Conservation (phyloP, 1,284 basidiomycete genomes). For the Puccinia coronata region DNA sequence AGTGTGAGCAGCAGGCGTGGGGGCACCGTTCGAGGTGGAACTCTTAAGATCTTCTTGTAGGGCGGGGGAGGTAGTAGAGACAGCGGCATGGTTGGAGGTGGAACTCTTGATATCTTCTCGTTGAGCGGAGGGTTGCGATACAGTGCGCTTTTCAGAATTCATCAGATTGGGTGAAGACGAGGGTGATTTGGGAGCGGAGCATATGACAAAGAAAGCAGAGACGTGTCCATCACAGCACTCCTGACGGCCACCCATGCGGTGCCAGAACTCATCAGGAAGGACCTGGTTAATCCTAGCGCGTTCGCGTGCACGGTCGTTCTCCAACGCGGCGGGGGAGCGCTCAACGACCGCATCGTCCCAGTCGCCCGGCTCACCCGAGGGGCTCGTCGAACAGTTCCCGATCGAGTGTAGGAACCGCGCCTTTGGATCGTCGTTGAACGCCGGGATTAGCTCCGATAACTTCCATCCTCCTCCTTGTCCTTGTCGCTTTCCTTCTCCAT, state of each 20-base stretch:
- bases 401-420: conserved; percentile 85
- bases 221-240: conserved; percentile 82
- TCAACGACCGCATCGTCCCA: conserved; percentile 46
- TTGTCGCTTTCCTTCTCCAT: neutral
- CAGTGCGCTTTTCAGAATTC: neutral
- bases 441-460: conserved; percentile 67
- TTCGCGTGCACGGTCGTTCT: conserved; percentile 51
- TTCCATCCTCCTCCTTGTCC: too few species aligned
- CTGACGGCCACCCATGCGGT: conserved; percentile 88
- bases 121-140: neutral
- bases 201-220: conserved; percentile 80
- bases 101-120: neutral
- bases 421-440: conserved; percentile 90
- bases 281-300: conserved; percentile 51
- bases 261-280: conserved; percentile 77
- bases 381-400: conserved; percentile 58
- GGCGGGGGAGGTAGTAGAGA: too few species aligned
- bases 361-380: conserved; percentile 38
- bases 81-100: too few species aligned
- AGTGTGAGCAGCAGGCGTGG: neutral
- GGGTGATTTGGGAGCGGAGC: neutral
- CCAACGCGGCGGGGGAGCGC: conserved; percentile 31
- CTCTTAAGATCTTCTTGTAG: too few species aligned
- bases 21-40: neutral
- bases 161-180: neutral